Evolutionary conservation across 164 flowering plant genomes (phyloP).

Genomic region (Stephania yunnanensis): DNA sequence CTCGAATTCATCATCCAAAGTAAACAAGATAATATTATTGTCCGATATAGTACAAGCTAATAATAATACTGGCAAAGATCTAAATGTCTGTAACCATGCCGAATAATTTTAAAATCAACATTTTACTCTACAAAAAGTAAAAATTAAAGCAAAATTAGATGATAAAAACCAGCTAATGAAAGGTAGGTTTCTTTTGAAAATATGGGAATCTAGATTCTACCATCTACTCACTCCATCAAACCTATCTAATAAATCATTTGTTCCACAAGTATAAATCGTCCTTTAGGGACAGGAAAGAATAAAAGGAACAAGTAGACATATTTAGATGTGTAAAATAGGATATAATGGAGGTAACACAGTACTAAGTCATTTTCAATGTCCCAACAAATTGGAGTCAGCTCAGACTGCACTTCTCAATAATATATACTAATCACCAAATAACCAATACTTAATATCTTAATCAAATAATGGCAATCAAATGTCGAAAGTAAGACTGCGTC

Average conservation of each 20-base stretch:
- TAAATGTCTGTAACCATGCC: too few species aligned
- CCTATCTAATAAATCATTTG: neutral
- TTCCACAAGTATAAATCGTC: neutral
- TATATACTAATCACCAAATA: neutral
- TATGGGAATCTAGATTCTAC: neutral
- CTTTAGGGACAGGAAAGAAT: neutral
- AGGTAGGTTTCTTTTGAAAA: too few species aligned
- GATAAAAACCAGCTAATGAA: neutral
- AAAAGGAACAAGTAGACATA: neutral
- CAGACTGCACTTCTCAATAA: neutral
- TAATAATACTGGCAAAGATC: too few species aligned
- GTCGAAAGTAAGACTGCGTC: neutral
- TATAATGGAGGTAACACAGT: neutral
- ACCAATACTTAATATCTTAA: neutral
- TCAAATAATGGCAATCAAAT: neutral
- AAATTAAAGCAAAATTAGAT: too few species aligned
- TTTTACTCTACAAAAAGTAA: too few species aligned
- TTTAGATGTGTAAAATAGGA: neutral
- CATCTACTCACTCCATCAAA: neutral
- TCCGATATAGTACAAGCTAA: too few species aligned
- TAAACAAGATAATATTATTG: too few species aligned
- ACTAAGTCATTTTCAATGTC: constrained; percentile 8
- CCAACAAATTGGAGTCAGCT: constrained; percentile 5
- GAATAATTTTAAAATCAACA: too few species aligned
- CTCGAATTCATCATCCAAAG: too few species aligned